Base-by-base conservation (phyloP, 2,329 filamentous ascomycete genomes). In the Pestalotiopsis sp. region DNA sequence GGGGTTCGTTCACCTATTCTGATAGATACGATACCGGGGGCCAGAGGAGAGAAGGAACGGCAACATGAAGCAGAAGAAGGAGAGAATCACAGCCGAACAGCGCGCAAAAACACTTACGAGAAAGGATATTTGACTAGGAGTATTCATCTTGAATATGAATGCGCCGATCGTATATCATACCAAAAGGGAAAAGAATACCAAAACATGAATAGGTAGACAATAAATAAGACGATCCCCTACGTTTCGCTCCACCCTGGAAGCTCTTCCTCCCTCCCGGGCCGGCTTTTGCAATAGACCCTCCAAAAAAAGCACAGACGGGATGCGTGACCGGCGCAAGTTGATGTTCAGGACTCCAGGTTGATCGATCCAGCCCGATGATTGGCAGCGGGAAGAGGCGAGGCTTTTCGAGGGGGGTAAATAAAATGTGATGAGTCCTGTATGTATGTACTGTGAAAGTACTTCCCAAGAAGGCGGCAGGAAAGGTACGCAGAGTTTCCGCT, bases 81-180 rank as follows among this genome's bases (percentile, higher is more conserved):
- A 20, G n/a, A n/a, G 20, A 52, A 9, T 52, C 17, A 52, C 45
- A n/a, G 17, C 14, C 45, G 31, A 23, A 17, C 45, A 52, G 45
- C n/a, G 45, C 45, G 45, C 45, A n/a, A 23, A 59, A 25, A 23
- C 11, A 62, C 77, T 78, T 75, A 79, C 77, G 69, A 79, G 75
- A 70, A 79, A 79, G 63, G 75, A 78, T 72, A 79, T 79, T 71
- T 79, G 77, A 38, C 69, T 70, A 14, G 64, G 67, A 66, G 76
- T 75, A 70, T 79, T 79, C 77, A 79, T 79, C 49, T 69, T 77
- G 70, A 70, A 69, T 67, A 31, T 56, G 39, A 20, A 39, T 36
- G 23, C 20, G 23, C 49, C 36, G 25, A 20, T 59, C 39, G 64
- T 45, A 65, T 49, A 65, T 38, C 36, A 49, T 20, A 36, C 20